Evolutionary conservation across 208 protist species (phyloP).

Genomic region (Trypanosoma theileri): DNA sequence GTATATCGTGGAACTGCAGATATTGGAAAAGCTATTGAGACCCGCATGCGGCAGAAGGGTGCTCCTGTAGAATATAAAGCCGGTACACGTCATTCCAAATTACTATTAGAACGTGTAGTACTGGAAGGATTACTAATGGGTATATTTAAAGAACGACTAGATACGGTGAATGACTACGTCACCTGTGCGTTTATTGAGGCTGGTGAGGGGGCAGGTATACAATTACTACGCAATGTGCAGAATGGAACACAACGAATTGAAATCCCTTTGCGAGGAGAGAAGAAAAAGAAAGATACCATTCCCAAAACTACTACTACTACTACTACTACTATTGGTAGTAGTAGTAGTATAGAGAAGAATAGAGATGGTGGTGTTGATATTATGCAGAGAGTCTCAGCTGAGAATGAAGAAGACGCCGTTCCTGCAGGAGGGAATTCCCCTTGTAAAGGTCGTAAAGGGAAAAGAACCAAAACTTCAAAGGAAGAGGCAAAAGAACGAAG

Average conservation of each 20-base stretch:
- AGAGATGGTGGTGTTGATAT: neutral
- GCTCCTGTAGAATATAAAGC: constrained; percentile 82
- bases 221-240: constrained; percentile 44
- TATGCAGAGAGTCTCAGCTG: neutral
- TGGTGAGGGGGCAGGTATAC: constrained; percentile 41
- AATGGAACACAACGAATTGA: constrained; percentile 29
- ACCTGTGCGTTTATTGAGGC: constrained; percentile 69
- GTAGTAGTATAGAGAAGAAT: no score
- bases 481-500: neutral
- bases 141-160: constrained; percentile 72
- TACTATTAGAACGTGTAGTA: constrained; percentile 67
- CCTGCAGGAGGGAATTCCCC: no score
- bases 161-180: constrained; percentile 69
- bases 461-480: neutral
- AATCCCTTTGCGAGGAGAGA: constrained; percentile 47
- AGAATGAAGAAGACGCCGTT: neutral
- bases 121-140: constrained; percentile 66
- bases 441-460: no score
- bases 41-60: constrained; percentile 71
- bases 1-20: constrained; percentile 76
- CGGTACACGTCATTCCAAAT: constrained; percentile 46
- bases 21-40: constrained; percentile 74
- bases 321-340: neutral
- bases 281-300: neutral
- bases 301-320: neutral